Evolutionary conservation across 2,329 filamentous ascomycete species (phyloP).

Genomic region (Ophiocordyceps sinensis): DNA sequence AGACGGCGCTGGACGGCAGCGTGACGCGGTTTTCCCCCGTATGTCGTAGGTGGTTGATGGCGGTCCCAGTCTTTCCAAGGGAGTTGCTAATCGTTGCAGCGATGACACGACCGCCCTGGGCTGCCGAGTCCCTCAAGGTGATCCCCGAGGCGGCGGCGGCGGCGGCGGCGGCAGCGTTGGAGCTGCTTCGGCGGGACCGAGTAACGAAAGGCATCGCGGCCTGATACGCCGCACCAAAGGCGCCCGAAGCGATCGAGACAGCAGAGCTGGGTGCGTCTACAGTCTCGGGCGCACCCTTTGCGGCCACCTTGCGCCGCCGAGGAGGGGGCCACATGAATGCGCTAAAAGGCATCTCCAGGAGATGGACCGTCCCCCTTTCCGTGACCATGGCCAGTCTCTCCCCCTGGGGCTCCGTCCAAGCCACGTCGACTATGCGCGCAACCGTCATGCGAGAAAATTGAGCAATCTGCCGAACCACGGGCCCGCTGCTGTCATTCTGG

Average conservation of each 20-base stretch:
- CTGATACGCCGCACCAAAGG: constrained; percentile 55
- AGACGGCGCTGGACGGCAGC: constrained; percentile 40
- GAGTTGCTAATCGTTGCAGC: constrained; percentile 62
- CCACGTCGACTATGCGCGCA: constrained; percentile 77
- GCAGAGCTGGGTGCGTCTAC: constrained; percentile 38
- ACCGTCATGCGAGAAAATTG: constrained; percentile 86
- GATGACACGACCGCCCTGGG: constrained; percentile 57
- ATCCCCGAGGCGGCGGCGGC: constrained; percentile 19
- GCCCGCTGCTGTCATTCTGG: constrained; percentile 31
- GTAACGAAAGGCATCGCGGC: constrained; percentile 47
- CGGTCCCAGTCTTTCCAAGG: constrained; percentile 56
- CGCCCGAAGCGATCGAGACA: constrained; percentile 55
- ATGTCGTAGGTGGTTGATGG: constrained; percentile 56
- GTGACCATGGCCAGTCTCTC: constrained; percentile 82
- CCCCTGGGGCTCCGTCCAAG: constrained; percentile 70
- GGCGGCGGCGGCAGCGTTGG: constrained; percentile 8
- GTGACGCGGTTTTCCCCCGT: constrained; percentile 63
- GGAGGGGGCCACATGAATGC: constrained; percentile 81
- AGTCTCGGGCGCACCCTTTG: constrained; percentile 29
- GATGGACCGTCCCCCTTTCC: constrained; percentile 86
- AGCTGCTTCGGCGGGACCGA: constrained; percentile 37
- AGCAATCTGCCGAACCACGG: constrained; percentile 67
- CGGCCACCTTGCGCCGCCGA: constrained; percentile 31
- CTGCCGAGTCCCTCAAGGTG: constrained; percentile 43
- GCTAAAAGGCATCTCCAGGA: constrained; percentile 71